Base-by-base conservation (phyloP, 768 basidiomycete genomes). In the Hypsizygus marmoreus region DNA sequence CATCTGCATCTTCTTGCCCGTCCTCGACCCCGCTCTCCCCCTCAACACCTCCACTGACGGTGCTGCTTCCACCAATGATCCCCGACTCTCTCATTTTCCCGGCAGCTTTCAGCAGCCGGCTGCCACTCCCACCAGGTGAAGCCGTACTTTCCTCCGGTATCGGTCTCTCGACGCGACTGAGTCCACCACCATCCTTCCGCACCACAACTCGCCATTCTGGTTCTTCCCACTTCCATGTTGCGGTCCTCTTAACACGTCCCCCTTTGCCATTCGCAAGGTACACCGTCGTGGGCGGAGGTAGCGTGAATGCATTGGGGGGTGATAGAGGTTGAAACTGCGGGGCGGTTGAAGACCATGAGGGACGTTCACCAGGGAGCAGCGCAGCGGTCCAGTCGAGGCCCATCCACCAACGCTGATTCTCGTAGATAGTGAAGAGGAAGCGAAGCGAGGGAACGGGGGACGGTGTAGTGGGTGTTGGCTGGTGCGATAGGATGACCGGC, bases 371-470 rank as follows among this genome's bases (percentile, higher is more conserved):
- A 0, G 94, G 94, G 12, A 97, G 79, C 6, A 97, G 78, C 1
- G 93, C 92, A 3, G 90, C 88, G 2, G 94, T 95, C 91, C 91
- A 97, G 67, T 97, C 94, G 33, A 97, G 79, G 10, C 89, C 93
- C 81, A 97, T 82, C 94, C 94, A 97, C 94, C 94, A 95, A 5
- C 94, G 79, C 67, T 97, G 93, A 66, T 95, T 95, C 65, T 97
- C 93, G 60, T 91, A 86, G 9, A 95, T 68, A n/a, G 86, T 91
- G 60, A 95, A 95, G 36, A 89, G 75, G 70, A 95, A 94, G 16
- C 87, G 82, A 24, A 87, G 66, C 13, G 76, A 68, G 35, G 70
- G 67, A 17, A 68, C 68, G n/a, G 72, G 65, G 8, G 56, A 49
- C 19, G 67, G 54, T 1, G 69, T 55, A 20, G 63, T 54, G 6